A percentile compares a stretch with the other conserved stretches of the same genome.
Conservation (phyloP, 2,329 filamentous ascomycete species). For the Rugonectria rugulosa region DNA sequence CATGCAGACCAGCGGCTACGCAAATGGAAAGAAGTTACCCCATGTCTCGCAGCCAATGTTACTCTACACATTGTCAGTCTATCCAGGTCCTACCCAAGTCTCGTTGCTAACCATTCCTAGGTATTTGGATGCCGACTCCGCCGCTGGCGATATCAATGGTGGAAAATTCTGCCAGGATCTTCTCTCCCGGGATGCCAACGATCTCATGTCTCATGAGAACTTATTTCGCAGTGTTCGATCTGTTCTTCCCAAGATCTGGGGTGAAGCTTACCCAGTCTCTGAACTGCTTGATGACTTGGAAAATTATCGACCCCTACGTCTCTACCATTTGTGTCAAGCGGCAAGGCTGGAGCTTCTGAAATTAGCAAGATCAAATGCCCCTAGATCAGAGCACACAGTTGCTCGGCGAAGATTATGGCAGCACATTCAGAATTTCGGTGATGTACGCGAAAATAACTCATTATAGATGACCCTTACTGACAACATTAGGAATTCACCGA, state of each 20-base stretch:
- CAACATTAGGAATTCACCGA: conserved; percentile 30
- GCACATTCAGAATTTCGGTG: conserved; percentile 26
- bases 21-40: conserved; percentile 12
- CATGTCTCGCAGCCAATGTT: conserved; percentile 31
- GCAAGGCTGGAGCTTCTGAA: conserved; percentile 29
- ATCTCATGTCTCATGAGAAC: conserved; percentile 33
- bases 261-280: conserved; percentile 25
- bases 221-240: conserved; percentile 28
- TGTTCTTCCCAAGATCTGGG: conserved; percentile 33
- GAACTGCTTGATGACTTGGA: conserved; percentile 32
- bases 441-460: conserved; percentile 1
- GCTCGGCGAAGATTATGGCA: conserved; percentile 19
- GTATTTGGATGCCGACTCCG: conserved; percentile 32
- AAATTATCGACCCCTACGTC: conserved; percentile 29
- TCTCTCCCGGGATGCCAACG: conserved; percentile 27
- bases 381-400: fast-evolving
- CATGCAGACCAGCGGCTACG: conserved; percentile 9
- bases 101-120: not conserved
- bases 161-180: conserved; percentile 31
- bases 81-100: fast-evolving
- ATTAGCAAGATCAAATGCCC: conserved; percentile 14
- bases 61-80: conserved; percentile 26
- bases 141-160: conserved; percentile 22
- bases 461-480: not conserved
- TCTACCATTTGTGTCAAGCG: conserved; percentile 29